Evolutionary conservation across 169 alveolate genomes (phyloP), one percentile per base, ranked within the genome.

Genomic region (Babesia divergens): DNA sequence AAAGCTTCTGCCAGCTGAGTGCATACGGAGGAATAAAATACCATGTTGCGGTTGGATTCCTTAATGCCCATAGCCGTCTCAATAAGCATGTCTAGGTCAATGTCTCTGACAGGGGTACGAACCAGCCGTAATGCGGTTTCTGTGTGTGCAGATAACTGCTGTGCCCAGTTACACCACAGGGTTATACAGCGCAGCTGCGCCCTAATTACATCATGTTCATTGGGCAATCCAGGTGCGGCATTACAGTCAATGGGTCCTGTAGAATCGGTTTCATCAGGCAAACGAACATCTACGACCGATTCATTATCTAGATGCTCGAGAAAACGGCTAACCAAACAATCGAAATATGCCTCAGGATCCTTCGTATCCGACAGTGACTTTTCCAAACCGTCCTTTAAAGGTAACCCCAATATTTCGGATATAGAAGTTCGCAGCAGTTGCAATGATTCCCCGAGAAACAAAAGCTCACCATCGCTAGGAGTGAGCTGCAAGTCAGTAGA

Each of bases 31-130:
- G 65, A 59, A 28, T 75, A 75, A 18, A 75, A 65, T 8, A 43
- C 71, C 64, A 59, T 46, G 53, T 75, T 75, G 14, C 85, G 68
- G 31, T 75, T 75, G 29, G 85, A 37, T 26, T 75, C 81, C 54
- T 47, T 65, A 4, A 75, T 1, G 2, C 85, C 81, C 51, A 75
- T 46, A 4, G 85, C 85, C 14, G 56, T 24, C 3, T 35, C 49
- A 22, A 75, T 5, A 37, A 75, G 51, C 9, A 29, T 2, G 20
- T 70, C 8, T 7, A 49, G 20, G 22, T 8, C 65, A 7, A 5
- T 28, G 20, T 26, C 40, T 16, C 18, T 24, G 38, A 55, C 40
- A 14, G 46, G 4, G 14, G 66, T 42, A 16, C 38, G 29, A 2
- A 42, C 65, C 4, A 75, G 34, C 11, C 43, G 22, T 20, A 75